Evolutionary conservation across 176 grass and related monocot species (phyloP).

Genomic region (Oryza punctata): DNA sequence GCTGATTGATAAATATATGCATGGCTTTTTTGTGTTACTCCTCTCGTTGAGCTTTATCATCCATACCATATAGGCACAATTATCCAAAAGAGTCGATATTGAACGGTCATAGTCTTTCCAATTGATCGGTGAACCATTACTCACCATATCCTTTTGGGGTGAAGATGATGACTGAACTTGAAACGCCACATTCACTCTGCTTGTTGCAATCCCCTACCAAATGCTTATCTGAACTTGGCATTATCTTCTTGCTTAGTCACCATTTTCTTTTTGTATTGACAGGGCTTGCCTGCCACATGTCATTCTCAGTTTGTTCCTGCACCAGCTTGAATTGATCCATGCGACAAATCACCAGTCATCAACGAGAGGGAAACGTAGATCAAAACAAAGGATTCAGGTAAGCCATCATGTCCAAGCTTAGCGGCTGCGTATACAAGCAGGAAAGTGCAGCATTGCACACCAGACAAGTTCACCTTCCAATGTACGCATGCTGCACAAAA

Average conservation of each 20-base stretch:
- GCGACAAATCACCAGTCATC: background rate
- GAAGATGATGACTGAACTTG: background rate
- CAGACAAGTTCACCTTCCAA: background rate
- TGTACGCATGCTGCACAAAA: background rate
- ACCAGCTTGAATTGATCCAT: background rate
- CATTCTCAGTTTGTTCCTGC: background rate
- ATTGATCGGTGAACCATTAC: background rate
- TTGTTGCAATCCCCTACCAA: slow-evolving; percentile 9
- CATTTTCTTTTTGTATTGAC: background rate
- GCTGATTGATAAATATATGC: background rate
- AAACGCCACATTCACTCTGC: background rate
- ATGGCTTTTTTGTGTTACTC: background rate
- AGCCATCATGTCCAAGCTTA: background rate
- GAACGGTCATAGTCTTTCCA: background rate
- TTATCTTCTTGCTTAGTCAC: slow-evolving; percentile 29
- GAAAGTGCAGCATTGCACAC: background rate
- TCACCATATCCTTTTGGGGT: background rate
- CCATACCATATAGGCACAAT: background rate
- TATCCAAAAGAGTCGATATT: background rate
- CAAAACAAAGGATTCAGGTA: background rate
- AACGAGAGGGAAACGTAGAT: background rate
- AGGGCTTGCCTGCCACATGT: background rate
- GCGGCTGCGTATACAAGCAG: background rate
- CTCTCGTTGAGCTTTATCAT: background rate
- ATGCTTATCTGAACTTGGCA: slow-evolving; percentile 42